Base-by-base conservation (phyloP, 306 rosid genomes). In the Malus orientalis region DNA sequence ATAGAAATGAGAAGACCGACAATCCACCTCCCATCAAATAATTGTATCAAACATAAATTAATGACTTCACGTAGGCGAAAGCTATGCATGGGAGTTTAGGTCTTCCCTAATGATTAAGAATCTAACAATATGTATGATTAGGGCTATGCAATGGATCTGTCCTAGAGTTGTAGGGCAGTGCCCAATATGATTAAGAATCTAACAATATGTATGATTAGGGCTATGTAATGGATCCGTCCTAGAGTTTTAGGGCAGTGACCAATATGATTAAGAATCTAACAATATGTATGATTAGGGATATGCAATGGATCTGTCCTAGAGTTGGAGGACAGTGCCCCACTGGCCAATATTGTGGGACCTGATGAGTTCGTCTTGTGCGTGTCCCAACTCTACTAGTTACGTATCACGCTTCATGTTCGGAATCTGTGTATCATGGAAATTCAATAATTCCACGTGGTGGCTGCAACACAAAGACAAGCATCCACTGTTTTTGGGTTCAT, bases 371-470 rank as follows among this genome's bases (percentile, higher is more conserved):
- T 22, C 36, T 68, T 54, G 18, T 20, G 13, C 0, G 74, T 72
- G 78, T 85, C 74, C 68, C 20, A 44, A 32, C 67, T 33, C 66
- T 69, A 77, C 67, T 62, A 66, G 19, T 65, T 18, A 3, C 47
- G 15, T 33, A 22, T 33, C 15, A 65, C 69, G 15, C 27, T 32
- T 19, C 20, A 65, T 65, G 69, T 65, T 65, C 25, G 47, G 69
- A 65, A 40, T 36, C 36, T 40, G 58, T 20, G 47, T 11, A 40
- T 45, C 71, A 16, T 63, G 36, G 76, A 76, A 36, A 67, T 63
- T 76, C 74, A 63, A 76, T 77, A 71, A 77, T 84, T 84, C 83
- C 93, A 87, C 90, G 79, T 81, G 91, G 80, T 80, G 78, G 63
- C 42, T 14, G 22, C 42, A 64, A 30, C 36, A 25, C 38, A 25